Evolutionary conservation across 805 yeast species (phyloP).

Genomic region (Suhomyces emberorum): DNA sequence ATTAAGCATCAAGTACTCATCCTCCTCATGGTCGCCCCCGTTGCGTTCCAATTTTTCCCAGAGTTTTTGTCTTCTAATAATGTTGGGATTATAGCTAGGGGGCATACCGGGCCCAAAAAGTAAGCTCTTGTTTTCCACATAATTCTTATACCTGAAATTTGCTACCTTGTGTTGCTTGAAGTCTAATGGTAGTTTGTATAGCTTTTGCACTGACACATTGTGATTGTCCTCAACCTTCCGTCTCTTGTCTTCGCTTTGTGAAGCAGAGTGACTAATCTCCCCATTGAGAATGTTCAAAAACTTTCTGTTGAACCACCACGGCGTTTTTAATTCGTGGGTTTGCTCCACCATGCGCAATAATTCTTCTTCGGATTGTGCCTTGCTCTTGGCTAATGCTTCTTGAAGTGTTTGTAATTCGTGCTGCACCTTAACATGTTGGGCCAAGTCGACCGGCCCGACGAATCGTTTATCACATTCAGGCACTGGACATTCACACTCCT

Average conservation of each 20-base stretch:
- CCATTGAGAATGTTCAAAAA: constrained; percentile 25
- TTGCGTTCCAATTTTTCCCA: constrained; percentile 2
- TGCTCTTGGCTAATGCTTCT: constrained; percentile 19
- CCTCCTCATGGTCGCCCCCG: constrained; percentile 5
- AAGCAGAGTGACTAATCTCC: constrained; percentile 1
- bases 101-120: constrained; percentile 3
- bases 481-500: constrained; percentile 56
- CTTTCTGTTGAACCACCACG: constrained; percentile 41
- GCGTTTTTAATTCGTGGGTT: constrained; percentile 33
- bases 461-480: constrained; percentile 62
- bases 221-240: not conserved
- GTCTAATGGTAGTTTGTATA: constrained; percentile 28
- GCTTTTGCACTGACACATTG: constrained; percentile 12
- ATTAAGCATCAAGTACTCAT: constrained; percentile 1
- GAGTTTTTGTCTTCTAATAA: constrained; percentile 8
- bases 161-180: constrained; percentile 35
- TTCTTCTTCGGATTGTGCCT: constrained; percentile 20
- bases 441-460: constrained; percentile 58
- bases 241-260: not conserved
- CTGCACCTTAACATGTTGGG: constrained; percentile 58
- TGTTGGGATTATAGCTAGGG: constrained; percentile 3
- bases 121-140: not conserved
- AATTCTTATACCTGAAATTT: constrained; percentile 26
- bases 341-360: constrained; percentile 23
- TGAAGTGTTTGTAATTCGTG: constrained; percentile 49